These are phyloP conservation scores for Aspergillus awamori DNA, from an alignment of 2,329 filamentous ascomycete species.

Conservation along the genomic window DNA sequence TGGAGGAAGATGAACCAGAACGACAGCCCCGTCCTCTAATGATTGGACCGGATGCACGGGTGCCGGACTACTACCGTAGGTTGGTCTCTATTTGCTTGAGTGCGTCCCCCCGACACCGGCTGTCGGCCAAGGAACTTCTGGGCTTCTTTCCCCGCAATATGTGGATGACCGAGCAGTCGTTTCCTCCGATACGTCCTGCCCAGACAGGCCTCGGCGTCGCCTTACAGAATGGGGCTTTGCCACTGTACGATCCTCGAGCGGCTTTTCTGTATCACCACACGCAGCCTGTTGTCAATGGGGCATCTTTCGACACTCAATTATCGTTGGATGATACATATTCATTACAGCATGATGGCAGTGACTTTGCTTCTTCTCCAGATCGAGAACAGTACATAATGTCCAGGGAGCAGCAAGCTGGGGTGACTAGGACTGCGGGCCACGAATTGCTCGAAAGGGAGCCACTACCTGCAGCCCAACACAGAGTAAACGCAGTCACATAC, in stretches of 20 bases:
- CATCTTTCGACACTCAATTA: conserved; percentile 5
- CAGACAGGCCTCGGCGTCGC: conserved; percentile 24
- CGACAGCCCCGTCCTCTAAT: conserved; percentile 70
- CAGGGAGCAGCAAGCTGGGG: not conserved
- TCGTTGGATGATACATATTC: not conserved
- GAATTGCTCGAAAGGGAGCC: not conserved
- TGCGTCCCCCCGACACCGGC: conserved; percentile 70
- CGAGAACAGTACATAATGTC: not conserved
- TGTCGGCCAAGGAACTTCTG: conserved; percentile 73
- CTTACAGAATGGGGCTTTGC: conserved; percentile 22
- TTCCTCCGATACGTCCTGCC: conserved; percentile 19
- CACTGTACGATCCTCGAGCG: conserved; percentile 23
- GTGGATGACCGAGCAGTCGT: conserved; percentile 18
- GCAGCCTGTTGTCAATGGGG: conserved; percentile 12
- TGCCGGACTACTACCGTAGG: conserved; percentile 78
- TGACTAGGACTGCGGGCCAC: not conserved
- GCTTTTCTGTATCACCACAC: conserved; percentile 20
- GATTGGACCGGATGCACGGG: conserved; percentile 55
- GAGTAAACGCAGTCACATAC: conserved; percentile 3
- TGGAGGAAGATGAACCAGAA: conserved; percentile 88
- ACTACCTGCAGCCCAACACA: not conserved
- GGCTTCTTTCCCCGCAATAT: conserved; percentile 62
- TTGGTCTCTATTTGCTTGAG: conserved; percentile 78
- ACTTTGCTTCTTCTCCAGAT: not conserved
- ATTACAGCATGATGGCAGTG: not conserved